phyloP scores from a whole-genome alignment of 495 filamentous ascomycete genomes.

The Penicillium lagena region DNA sequence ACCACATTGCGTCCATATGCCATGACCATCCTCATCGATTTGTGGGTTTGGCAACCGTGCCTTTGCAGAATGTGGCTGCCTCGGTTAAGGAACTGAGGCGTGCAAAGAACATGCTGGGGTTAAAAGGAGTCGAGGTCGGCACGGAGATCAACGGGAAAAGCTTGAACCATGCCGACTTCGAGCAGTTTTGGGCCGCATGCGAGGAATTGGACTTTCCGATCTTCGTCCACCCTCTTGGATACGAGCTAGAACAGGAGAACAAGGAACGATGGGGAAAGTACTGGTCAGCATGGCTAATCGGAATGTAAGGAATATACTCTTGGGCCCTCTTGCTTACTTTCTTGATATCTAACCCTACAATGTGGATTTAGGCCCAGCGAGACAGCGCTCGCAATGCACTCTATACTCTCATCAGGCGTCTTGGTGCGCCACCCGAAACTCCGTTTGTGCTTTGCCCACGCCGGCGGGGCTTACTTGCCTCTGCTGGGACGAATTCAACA shows the following conservation, averaged over 20 bases:
- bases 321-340: no score
- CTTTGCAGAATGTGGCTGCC: slow-evolving; percentile 9
- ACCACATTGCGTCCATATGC: slow-evolving; percentile 13
- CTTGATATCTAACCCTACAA: not conserved
- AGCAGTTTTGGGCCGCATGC: slow-evolving; percentile 12
- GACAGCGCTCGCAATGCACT: slow-evolving; percentile 13
- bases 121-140: slow-evolving; percentile 14
- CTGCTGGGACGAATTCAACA: slow-evolving; percentile 17
- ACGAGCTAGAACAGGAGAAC: slow-evolving; percentile 11
- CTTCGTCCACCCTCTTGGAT: slow-evolving; percentile 16
- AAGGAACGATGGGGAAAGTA: slow-evolving; percentile 11
- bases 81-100: slow-evolving; percentile 8
- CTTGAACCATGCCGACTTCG: slow-evolving; percentile 5
- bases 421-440: slow-evolving; percentile 11
- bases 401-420: slow-evolving; percentile 8
- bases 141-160: slow-evolving; percentile 7
- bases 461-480: slow-evolving; percentile 11
- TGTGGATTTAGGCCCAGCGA: slow-evolving; percentile 8
- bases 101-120: slow-evolving; percentile 6
- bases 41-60: slow-evolving; percentile 13
- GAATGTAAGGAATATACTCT: slow-evolving; percentile 3
- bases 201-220: slow-evolving; percentile 13
- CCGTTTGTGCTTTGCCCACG: slow-evolving; percentile 15
- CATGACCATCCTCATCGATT: slow-evolving; percentile 8
- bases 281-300: slow-evolving; percentile 15